Base-by-base conservation (phyloP, 345 rosid species). In the Sisymbrium altissimum region DNA sequence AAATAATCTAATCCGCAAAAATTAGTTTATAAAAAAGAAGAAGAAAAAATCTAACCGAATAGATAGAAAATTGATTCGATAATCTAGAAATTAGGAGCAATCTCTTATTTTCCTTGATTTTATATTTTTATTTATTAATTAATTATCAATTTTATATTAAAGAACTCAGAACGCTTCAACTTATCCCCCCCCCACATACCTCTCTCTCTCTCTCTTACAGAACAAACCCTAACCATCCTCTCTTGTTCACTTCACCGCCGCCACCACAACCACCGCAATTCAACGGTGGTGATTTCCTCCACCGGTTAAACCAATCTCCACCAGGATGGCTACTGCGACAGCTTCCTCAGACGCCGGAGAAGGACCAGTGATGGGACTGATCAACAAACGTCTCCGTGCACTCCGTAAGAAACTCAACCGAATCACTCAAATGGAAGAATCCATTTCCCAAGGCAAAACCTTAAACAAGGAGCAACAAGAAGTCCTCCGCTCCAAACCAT, bases 321-420 rank as follows among this genome's bases (percentile, higher is more conserved):
- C 68, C 57, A 82, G 74, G 80, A 77, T 83, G 8, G 25, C 86
- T 11, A 49, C 84, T 48, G 41, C 84, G 62, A 56, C 86, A 33
- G 18, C 83, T 68, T 21, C 89, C 44, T 78, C 89, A 13, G 98
- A 90, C 27, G 82, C 78, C 54, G 2, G 84, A 6, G 98, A 95
- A 19, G 93, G 98, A 38, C 97, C 99, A 3, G 96, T 95, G 60
- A 81, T 92, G 56, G 83, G 70, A 80, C 79, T 95, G 35, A 79
- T 95, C 83, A 92, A 79, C 90, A 92, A 96, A 71, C 99, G 98
- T 57, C 80, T 92, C 80, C 96, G 99, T 43, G 90, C 89, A 60
- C 94, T 89, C 44, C 93, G 92, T 35, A 92, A 96, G 87, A 96
- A 96, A 50, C 36, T 30, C 74, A 96, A 89, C 82, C 86, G 98